Conservation (phyloP, 75 land plant species). For the Sequoiadendron giganteum region DNA sequence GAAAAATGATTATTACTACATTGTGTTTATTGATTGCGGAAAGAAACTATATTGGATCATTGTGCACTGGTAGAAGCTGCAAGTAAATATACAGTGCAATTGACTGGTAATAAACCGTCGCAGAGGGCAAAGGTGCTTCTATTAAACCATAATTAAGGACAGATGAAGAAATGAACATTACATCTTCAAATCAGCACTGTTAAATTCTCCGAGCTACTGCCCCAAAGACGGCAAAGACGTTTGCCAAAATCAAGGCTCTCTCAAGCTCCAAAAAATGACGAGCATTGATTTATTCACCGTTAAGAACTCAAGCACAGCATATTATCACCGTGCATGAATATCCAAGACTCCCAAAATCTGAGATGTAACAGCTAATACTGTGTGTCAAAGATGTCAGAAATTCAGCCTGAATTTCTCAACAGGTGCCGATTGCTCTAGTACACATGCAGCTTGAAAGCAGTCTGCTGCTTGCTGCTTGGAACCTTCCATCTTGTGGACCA, state of each 20-base stretch:
- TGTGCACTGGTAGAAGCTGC: background rate
- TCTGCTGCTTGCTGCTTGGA: conserved; percentile 68
- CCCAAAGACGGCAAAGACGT: background rate
- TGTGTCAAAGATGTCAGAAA: background rate
- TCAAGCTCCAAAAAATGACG: background rate
- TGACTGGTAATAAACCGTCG: background rate
- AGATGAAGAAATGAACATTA: background rate
- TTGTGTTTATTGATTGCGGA: background rate
- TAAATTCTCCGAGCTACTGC: background rate
- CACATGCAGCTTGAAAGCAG: conserved; percentile 81
- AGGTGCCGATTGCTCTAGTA: conserved; percentile 66
- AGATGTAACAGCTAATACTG: background rate
- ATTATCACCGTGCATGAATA: background rate
- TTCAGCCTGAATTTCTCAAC: conserved; percentile 44
- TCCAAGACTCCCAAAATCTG: background rate
- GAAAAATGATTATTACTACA: background rate
- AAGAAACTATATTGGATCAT: background rate
- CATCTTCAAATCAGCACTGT: background rate
- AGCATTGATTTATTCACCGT: background rate
- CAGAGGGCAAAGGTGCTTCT: too few relatives aligned
- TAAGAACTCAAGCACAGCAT: background rate
- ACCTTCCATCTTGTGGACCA: conserved; percentile 65
- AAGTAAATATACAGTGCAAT: background rate
- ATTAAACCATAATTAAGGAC: background rate
- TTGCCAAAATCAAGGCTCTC: background rate